phyloP scores from a whole-genome alignment of 192 early-diverging fungal genomes.

The Mortierella antarctica region DNA sequence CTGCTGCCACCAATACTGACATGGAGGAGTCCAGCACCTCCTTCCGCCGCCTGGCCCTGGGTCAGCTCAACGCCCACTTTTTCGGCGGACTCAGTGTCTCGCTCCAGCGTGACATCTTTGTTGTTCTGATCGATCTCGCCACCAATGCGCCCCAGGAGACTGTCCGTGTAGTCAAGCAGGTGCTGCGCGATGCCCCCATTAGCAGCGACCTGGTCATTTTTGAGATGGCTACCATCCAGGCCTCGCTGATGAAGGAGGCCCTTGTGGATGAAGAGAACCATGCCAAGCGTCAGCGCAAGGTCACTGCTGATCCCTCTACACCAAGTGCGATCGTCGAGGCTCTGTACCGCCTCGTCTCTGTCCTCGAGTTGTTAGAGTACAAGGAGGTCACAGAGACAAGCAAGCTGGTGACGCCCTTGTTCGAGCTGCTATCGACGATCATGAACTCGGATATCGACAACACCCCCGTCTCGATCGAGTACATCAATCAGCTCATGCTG shows the following conservation, averaged over 20 bases:
- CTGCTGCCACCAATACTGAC: constrained; percentile 41
- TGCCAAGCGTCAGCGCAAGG: constrained; percentile 50
- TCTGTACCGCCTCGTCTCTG: constrained; percentile 68
- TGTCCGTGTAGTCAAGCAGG: constrained; percentile 58
- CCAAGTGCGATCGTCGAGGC: constrained; percentile 43
- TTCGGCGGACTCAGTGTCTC: constrained; percentile 48
- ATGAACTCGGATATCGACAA: constrained; percentile 61
- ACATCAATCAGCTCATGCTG: constrained; percentile 89
- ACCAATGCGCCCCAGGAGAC: constrained; percentile 62
- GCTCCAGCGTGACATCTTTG: constrained; percentile 62
- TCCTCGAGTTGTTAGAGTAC: constrained; percentile 84
- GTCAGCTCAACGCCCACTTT: constrained; percentile 55
- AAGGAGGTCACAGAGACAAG: constrained; percentile 62
- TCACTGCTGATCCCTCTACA: constrained; percentile 14
- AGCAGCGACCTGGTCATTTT: constrained; percentile 41
- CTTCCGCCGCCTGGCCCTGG: constrained; percentile 58
- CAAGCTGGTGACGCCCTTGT: constrained; percentile 74
- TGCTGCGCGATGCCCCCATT: constrained; percentile 54
- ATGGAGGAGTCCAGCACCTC: constrained; percentile 57
- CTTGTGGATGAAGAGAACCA: constrained; percentile 21
- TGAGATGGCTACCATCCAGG: constrained; percentile 45
- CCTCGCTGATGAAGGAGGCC: constrained; percentile 28
- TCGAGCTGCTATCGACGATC: constrained; percentile 75
- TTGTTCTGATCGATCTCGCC: constrained; percentile 61
- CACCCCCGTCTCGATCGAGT: constrained; percentile 76